These are phyloP conservation scores for Miamiensis avidus DNA, from an alignment of 169 alveolate species.

Conservation along the genomic window DNA sequence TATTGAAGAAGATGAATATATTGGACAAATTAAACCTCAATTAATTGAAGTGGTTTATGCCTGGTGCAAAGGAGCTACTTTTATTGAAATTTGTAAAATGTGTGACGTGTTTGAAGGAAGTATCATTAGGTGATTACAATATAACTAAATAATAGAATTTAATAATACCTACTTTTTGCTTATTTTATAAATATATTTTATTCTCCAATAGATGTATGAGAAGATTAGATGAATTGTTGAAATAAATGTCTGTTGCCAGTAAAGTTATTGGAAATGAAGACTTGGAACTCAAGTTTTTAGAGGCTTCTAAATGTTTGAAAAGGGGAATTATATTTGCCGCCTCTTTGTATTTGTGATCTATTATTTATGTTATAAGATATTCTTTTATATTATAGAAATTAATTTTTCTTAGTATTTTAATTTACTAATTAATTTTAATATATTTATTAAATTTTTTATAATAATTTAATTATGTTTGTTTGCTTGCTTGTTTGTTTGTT, in stretches of 20 bases:
- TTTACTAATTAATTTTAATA: too few relatives aligned
- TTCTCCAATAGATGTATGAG: conserved; percentile 60
- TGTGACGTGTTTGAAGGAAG: conserved; percentile 98
- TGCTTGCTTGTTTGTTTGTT: too few relatives aligned
- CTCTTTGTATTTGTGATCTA: conserved; percentile 88
- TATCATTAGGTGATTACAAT: conserved; percentile 66
- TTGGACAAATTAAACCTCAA: conserved; percentile 91
- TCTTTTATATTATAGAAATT: background rate
- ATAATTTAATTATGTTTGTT: too few relatives aligned
- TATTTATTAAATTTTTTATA: too few relatives aligned
- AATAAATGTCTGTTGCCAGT: conserved; percentile 96
- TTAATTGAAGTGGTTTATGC: conserved; percentile 93
- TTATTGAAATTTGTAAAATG: conserved; percentile 91
- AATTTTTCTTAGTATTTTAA: too few relatives aligned
- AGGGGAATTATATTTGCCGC: conserved; percentile 99
- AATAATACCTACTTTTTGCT: background rate
- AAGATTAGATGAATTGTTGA: conserved; percentile 97
- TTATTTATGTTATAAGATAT: too few relatives aligned
- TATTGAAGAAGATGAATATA: conserved; percentile 87
- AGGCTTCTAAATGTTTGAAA: conserved; percentile 91
- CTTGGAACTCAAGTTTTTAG: conserved; percentile 91
- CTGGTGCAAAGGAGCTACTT: conserved; percentile 97
- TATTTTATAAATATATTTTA: background rate
- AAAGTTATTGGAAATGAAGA: conserved; percentile 96
- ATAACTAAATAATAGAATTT: conserved; percentile 79